These are phyloP conservation scores for Daedaleopsis sinensis DNA, from an alignment of 768 basidiomycete species.

Conservation along the genomic window DNA sequence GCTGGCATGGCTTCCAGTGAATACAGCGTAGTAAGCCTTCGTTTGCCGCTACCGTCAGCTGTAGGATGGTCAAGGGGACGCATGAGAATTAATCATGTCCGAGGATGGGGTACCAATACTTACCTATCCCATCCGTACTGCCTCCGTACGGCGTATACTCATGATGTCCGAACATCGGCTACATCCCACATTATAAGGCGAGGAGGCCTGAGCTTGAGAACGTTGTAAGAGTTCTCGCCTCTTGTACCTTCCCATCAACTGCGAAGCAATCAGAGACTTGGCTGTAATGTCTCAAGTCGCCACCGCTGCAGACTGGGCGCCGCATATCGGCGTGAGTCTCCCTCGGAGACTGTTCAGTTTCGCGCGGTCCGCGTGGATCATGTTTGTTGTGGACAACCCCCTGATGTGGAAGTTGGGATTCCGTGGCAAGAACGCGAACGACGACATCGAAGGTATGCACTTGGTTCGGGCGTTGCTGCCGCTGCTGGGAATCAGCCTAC, in stretches of 20 bases:
- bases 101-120: too few species aligned
- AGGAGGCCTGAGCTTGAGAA: too few species aligned
- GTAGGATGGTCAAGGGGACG: too few species aligned
- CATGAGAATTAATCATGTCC: too few species aligned
- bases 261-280: not conserved
- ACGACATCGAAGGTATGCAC: conserved; percentile 20
- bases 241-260: not conserved
- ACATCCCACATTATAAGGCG: too few species aligned
- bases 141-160: too few species aligned
- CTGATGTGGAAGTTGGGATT: conserved; percentile 8
- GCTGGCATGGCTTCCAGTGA: too few species aligned
- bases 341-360: conserved; percentile 9
- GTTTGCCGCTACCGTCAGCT: too few species aligned
- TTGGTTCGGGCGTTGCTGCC: not conserved
- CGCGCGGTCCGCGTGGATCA: conserved; percentile 2
- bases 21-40: too few species aligned
- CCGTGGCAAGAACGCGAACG: conserved; percentile 10
- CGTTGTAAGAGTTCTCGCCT: not conserved
- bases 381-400: conserved; percentile 14
- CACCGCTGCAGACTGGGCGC: conserved; percentile 17
- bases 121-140: too few species aligned
- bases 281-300: conserved; percentile 5
- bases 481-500: too few species aligned
- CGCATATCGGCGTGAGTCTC: conserved; percentile 11
- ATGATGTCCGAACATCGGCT: too few species aligned